Conservation (phyloP, 441 rosid genomes). For the Pelargonium myrrhifolium region DNA sequence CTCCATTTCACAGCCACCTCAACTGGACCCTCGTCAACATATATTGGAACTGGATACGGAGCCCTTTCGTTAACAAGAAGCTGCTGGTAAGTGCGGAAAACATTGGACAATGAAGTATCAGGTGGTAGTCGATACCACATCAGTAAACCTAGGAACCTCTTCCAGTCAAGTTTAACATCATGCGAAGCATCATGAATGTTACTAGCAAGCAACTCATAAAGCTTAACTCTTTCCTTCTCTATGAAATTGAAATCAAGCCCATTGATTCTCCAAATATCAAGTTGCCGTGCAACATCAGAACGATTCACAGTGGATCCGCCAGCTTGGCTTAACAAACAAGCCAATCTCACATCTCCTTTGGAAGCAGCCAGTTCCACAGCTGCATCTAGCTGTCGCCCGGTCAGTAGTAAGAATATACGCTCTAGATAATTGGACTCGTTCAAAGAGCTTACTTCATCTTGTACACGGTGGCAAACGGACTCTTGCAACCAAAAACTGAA, state of each 20-base stretch:
- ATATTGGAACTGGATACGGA: slow-evolving; percentile 73
- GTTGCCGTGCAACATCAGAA: slow-evolving; percentile 60
- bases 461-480: slow-evolving; percentile 85
- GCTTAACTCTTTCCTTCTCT: slow-evolving; percentile 67
- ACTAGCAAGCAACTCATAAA: slow-evolving; percentile 92
- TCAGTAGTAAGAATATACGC: slow-evolving; percentile 70
- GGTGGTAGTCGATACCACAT: slow-evolving; percentile 95
- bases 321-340: slow-evolving; percentile 94
- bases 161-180: slow-evolving; percentile 76
- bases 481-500: slow-evolving; percentile 94
- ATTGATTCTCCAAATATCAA: slow-evolving; percentile 77
- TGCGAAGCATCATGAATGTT: slow-evolving; percentile 60
- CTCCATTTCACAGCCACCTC: slow-evolving; percentile 36
- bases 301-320: slow-evolving; percentile 83
- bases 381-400: slow-evolving; percentile 80
- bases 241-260: slow-evolving; percentile 86
- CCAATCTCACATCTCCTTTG: slow-evolving; percentile 87
- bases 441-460: slow-evolving; percentile 71
- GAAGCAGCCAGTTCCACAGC: slow-evolving; percentile 89
- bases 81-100: slow-evolving; percentile 64
- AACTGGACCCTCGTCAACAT: slow-evolving; percentile 79
- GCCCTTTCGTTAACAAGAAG: slow-evolving; percentile 65
- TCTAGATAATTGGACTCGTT: slow-evolving; percentile 68
- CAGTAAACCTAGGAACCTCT: slow-evolving; percentile 84
- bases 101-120: slow-evolving; percentile 48